Evolutionary conservation across 2,329 filamentous ascomycete genomes (phyloP), one percentile per base, ranked within the genome.

Genomic region (Gyromitra esculenta): DNA sequence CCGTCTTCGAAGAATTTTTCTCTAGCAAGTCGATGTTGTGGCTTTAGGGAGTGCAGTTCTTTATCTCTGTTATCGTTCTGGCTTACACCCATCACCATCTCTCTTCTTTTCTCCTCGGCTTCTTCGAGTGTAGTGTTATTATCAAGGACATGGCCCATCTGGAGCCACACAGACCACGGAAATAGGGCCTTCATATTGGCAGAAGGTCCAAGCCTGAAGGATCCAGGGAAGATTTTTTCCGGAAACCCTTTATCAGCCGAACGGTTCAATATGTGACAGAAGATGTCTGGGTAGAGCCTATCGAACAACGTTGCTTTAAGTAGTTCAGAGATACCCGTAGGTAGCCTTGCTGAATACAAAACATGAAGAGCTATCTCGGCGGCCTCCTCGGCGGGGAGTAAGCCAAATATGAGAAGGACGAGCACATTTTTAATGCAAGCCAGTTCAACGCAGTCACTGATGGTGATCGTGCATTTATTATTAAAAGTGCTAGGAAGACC

Each of bases 321-420:
- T 45, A 7, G 13, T 25, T 50, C 8, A 2, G 31, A 37, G n/a
- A 43, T 9, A 35, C 39, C 31, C 11, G 21, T n/a, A 56, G 72
- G 48, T 8, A 75, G 52, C 45, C 25, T n/a, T 15, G 54, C 64
- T 15, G 65, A 70, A 21, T 75, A 70, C 56, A 54, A 75, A 9
- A 75, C 13, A 39, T 70, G 72, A 7, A 75, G 48, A n/a, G 54
- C 72, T 11, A 70, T 43, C 31, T 70, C 72, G 7, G 56, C 63
- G n/a, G 64, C 64, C 48, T 75, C 45, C 31, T 56, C 48, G 1
- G 45, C 43, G 8, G 65, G 18, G 7, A 62, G 57, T 45, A n/a
- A 13, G 64, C 56, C 35, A 43, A 74, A 70, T 5, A 37, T 56
- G 25, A 62, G 31, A 18, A 75, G 72, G 13, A 70, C 31, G 13